A percentile compares a stretch with the other conserved stretches of the same genome.
These are phyloP conservation scores for Populus alba DNA, from an alignment of 345 rosid genomes.

Conservation along the genomic window DNA sequence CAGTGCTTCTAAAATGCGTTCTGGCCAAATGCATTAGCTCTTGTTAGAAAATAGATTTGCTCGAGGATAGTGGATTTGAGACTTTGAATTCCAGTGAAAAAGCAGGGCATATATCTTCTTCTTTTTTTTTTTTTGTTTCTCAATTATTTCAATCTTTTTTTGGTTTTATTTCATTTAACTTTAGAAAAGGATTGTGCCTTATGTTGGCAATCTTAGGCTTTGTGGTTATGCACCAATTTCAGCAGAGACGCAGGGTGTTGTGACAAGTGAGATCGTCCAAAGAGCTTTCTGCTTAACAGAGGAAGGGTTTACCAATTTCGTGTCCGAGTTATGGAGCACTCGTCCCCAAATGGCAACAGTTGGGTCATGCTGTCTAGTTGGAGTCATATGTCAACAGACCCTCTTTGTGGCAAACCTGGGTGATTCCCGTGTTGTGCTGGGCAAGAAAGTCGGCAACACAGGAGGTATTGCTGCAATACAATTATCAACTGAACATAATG, in stretches of 20 bases:
- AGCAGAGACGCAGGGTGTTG: constrained; percentile 66
- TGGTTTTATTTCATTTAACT: not conserved
- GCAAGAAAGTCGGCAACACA: constrained; percentile 72
- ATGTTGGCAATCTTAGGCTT: constrained; percentile 68
- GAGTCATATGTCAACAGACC: constrained; percentile 67
- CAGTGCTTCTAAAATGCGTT: not conserved
- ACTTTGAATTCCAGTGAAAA: not conserved
- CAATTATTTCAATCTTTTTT: not conserved
- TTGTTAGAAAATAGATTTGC: constrained; percentile 1
- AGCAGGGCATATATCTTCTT: not conserved
- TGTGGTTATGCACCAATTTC: constrained; percentile 80
- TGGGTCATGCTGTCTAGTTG: constrained; percentile 88
- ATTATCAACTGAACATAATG: constrained; percentile 86
- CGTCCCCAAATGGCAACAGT: constrained; percentile 67
- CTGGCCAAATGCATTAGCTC: not conserved
- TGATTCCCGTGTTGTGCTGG: constrained; percentile 80
- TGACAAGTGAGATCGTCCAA: constrained; percentile 61
- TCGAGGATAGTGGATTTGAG: not conserved
- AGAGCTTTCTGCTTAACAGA: constrained; percentile 74
- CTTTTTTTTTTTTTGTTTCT: not conserved
- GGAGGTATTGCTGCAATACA: constrained; percentile 73
- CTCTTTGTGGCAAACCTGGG: constrained; percentile 86
- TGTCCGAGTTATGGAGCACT: constrained; percentile 61
- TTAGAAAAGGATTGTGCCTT: constrained; percentile 45
- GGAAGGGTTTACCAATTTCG: constrained; percentile 73